Evolutionary conservation across 2,329 filamentous ascomycete genomes (phyloP).

Genomic region (Phoma herbarum): DNA sequence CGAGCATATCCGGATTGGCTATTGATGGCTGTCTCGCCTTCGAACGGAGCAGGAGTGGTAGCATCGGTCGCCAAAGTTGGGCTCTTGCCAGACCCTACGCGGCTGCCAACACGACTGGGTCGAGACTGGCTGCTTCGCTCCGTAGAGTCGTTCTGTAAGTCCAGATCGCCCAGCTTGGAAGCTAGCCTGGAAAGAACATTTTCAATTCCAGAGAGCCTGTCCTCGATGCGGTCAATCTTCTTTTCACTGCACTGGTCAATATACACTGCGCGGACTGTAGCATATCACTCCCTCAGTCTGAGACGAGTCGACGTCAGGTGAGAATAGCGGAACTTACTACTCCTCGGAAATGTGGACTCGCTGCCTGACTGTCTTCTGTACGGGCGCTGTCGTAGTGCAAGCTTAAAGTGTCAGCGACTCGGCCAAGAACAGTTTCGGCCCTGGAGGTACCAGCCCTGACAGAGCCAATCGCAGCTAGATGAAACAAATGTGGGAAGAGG

Average conservation of each 20-base stretch:
- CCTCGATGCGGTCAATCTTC: slow-evolving; percentile 63
- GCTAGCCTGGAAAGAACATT: slow-evolving; percentile 51
- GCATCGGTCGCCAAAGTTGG: slow-evolving; percentile 37
- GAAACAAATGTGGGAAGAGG: no score
- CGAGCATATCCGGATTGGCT: slow-evolving; percentile 60
- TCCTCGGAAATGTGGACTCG: slow-evolving; percentile 50
- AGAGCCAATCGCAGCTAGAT: neutral
- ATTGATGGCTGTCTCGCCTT: slow-evolving; percentile 60
- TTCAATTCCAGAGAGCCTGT: slow-evolving; percentile 60
- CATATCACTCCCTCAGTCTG: neutral
- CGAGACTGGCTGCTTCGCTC: slow-evolving; percentile 39
- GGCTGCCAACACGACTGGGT: slow-evolving; percentile 30
- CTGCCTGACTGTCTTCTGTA: slow-evolving; percentile 45
- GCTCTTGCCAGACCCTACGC: slow-evolving; percentile 23
- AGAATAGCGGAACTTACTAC: slow-evolving; percentile 40
- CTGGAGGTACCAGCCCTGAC: neutral
- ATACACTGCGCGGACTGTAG: neutral
- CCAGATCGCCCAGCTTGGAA: slow-evolving; percentile 39
- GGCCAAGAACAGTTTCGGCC: neutral
- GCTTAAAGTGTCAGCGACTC: slow-evolving; percentile 30
- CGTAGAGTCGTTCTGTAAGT: slow-evolving; percentile 31
- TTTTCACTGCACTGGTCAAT: slow-evolving; percentile 54
- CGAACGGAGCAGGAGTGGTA: slow-evolving; percentile 50
- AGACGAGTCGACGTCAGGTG: neutral
- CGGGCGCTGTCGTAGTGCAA: slow-evolving; percentile 45